Conservation (phyloP, 495 filamentous ascomycete genomes). For the Xylaria intraflava region DNA sequence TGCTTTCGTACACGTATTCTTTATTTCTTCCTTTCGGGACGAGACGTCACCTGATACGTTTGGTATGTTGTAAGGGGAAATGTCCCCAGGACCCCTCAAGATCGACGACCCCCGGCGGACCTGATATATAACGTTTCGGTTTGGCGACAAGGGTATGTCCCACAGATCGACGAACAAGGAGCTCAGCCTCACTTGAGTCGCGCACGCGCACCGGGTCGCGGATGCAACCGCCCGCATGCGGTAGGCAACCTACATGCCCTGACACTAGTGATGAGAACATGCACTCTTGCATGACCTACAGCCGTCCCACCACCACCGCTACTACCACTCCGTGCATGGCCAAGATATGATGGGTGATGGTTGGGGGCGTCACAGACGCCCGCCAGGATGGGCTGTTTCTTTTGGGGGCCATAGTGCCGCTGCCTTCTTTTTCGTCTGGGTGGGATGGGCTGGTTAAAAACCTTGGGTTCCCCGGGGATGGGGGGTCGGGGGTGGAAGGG, state of each 20-base stretch:
- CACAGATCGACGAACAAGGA: conserved; percentile 3
- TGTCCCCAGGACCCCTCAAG: too few species aligned
- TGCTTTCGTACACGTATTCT: not conserved
- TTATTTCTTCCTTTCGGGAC: not conserved
- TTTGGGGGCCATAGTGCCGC: too few species aligned
- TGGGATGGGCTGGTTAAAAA: too few species aligned
- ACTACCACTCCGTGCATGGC: too few species aligned
- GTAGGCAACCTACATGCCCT: conserved; percentile 11
- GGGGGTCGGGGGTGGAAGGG: too few species aligned
- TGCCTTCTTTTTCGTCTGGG: too few species aligned
- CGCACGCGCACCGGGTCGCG: conserved; percentile 1
- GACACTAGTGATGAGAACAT: conserved; percentile 1
- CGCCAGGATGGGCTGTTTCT: too few species aligned
- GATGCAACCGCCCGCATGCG: not conserved
- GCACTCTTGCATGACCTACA: conserved; percentile 8
- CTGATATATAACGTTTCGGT: conserved; percentile 1
- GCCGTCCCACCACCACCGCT: too few species aligned
- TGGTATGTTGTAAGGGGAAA: not conserved
- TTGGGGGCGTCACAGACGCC: too few species aligned
- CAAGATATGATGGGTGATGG: too few species aligned
- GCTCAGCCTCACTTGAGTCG: conserved; percentile 11
- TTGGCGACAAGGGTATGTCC: conserved; percentile 4
- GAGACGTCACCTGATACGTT: not conserved
- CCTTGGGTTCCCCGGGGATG: too few species aligned
- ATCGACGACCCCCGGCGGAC: not conserved